These are phyloP conservation scores for Coemansia sp. DNA, from an alignment of 192 early-diverging fungal species.

Conservation along the genomic window DNA sequence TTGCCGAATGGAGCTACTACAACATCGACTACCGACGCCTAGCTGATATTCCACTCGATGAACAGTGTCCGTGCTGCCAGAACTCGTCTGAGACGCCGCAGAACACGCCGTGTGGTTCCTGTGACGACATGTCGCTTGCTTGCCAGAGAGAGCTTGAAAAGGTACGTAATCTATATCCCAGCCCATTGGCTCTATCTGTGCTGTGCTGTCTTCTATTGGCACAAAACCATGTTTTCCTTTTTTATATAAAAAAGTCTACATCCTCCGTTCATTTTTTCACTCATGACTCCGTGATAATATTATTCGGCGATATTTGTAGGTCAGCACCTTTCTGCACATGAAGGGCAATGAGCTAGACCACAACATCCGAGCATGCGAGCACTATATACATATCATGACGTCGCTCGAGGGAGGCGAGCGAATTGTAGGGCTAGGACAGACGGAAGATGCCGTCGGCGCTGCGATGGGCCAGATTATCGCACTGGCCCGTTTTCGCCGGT, in stretches of 20 bases:
- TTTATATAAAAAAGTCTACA: not conserved
- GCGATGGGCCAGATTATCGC: constrained; percentile 35
- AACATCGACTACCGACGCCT: constrained; percentile 33
- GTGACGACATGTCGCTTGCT: constrained; percentile 24
- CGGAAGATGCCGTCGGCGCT: constrained; percentile 37
- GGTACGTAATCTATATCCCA: constrained; percentile 16
- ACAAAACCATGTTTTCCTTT: not conserved
- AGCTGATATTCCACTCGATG: constrained; percentile 12
- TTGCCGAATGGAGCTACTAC: constrained; percentile 52
- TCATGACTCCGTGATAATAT: not conserved
- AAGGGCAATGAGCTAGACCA: constrained; percentile 38
- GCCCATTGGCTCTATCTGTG: not conserved
- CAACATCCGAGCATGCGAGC: constrained; percentile 35
- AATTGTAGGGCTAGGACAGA: constrained; percentile 39
- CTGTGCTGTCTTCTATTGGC: not conserved
- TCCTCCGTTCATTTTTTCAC: not conserved
- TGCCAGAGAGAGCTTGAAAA: constrained; percentile 35
- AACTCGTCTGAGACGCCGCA: not conserved
- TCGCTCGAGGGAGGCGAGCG: constrained; percentile 30
- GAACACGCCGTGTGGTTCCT: constrained; percentile 6
- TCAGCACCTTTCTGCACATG: constrained; percentile 37
- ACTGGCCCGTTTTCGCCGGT: constrained; percentile 43
- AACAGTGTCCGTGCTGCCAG: constrained; percentile 13
- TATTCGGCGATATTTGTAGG: constrained; percentile 20
- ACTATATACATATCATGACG: constrained; percentile 18